A percentile compares a stretch with the other conserved stretches of the same genome.
Conservation (phyloP, 2,329 filamentous ascomycete genomes). For the Trichophyton benhamiae region DNA sequence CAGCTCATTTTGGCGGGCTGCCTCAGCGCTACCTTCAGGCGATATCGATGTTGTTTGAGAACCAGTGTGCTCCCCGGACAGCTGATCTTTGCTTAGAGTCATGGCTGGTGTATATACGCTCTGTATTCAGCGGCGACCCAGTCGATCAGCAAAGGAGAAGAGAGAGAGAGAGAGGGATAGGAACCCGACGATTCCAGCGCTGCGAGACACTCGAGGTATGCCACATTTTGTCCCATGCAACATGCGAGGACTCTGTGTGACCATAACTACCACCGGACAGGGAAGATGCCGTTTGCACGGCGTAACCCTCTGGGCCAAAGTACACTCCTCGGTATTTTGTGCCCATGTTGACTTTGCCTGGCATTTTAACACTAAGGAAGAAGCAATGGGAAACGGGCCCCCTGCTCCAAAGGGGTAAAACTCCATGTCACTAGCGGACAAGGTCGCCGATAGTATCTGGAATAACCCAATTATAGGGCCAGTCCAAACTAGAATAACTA, state of each 20-base stretch:
- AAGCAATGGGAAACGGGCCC: not conserved
- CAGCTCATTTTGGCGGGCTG: constrained; percentile 16
- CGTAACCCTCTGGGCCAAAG: not conserved
- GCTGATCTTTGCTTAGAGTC: not conserved
- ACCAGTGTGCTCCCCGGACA: not conserved
- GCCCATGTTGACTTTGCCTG: not conserved
- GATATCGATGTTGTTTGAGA: not conserved
- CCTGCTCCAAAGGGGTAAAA: not conserved
- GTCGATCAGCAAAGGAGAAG: not conserved
- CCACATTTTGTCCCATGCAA: not conserved
- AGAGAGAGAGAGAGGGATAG: not conserved
- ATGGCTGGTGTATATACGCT: not conserved
- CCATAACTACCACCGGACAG: not conserved
- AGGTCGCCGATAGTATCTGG: not conserved
- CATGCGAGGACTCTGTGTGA: not conserved
- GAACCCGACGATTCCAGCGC: not conserved
- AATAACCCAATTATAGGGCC: not conserved
- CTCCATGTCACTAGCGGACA: not conserved
- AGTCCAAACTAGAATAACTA: not conserved
- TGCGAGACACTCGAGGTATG: not conserved
- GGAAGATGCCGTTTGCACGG: not conserved
- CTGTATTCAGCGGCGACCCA: no score
- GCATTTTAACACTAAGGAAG: not conserved
- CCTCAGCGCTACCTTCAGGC: not conserved
- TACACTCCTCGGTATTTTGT: not conserved